Conservation (phyloP, 2,329 filamentous ascomycete genomes). For the Colletotrichum musicola region DNA sequence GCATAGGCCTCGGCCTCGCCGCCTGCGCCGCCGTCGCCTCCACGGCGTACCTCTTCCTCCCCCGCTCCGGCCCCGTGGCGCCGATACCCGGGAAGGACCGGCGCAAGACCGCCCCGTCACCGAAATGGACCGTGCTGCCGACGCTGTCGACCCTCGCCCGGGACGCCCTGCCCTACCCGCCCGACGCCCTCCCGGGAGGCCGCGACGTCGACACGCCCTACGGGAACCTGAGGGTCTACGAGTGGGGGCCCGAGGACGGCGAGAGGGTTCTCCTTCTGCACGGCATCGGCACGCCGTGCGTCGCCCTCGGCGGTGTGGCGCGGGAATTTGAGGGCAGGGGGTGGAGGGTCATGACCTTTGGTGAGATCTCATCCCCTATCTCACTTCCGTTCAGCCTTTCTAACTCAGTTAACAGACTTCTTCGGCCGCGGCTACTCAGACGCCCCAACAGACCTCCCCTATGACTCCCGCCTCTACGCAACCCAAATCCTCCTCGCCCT, state of each 20-base stretch:
- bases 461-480: slow-evolving; percentile 74
- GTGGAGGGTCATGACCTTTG: slow-evolving; percentile 84
- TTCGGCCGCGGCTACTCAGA: slow-evolving; percentile 85
- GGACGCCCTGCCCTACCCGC: slow-evolving; percentile 71
- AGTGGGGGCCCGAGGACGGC: slow-evolving; percentile 81
- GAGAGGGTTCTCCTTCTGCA: slow-evolving; percentile 82
- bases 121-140: slow-evolving; percentile 33
- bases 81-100: slow-evolving; percentile 28
- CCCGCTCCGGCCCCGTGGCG: slow-evolving; percentile 39
- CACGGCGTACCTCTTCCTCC: slow-evolving; percentile 51
- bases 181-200: slow-evolving; percentile 75
- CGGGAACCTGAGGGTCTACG: slow-evolving; percentile 79
- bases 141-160: slow-evolving; percentile 45
- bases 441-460: slow-evolving; percentile 68
- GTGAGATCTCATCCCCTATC: slow-evolving; percentile 54
- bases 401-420: slow-evolving; percentile 63
- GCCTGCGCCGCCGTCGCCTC: slow-evolving; percentile 44
- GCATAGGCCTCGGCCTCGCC: slow-evolving; percentile 34
- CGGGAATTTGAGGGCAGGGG: slow-evolving; percentile 73
- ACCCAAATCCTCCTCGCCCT: slow-evolving; percentile 75
- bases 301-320: slow-evolving; percentile 76
- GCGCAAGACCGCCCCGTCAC: slow-evolving; percentile 35
- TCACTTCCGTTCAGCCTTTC: neutral
- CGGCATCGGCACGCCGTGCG: slow-evolving; percentile 83
- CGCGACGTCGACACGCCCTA: slow-evolving; percentile 78